phyloP scores from a whole-genome alignment of 2,329 filamentous ascomycete genomes.

The Berkeleyomyces basicola region DNA sequence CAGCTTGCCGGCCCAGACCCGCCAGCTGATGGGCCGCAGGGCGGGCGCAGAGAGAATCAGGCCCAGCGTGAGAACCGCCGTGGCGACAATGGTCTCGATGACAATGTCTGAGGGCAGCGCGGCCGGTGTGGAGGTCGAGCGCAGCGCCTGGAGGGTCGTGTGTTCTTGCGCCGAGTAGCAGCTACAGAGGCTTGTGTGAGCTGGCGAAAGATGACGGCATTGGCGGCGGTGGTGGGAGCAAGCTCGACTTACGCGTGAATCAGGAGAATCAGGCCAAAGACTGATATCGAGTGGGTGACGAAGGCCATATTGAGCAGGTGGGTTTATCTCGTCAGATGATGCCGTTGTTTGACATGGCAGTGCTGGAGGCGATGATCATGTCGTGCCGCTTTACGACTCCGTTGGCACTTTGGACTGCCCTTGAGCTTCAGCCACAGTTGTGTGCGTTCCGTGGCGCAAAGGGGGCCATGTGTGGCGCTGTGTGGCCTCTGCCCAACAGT shows the following conservation, averaged over 20 bases:
- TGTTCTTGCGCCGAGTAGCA: slow-evolving; percentile 96
- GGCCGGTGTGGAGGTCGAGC: slow-evolving; percentile 28
- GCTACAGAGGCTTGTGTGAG: slow-evolving; percentile 30
- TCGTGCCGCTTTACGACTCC: background rate
- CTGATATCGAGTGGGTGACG: slow-evolving; percentile 21
- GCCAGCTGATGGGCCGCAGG: slow-evolving; percentile 72
- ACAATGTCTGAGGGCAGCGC: slow-evolving; percentile 71
- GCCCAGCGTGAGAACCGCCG: slow-evolving; percentile 65
- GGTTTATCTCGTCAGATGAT: too few relatives aligned
- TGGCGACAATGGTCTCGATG: slow-evolving; percentile 67
- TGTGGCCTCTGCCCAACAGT: background rate
- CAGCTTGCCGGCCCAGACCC: slow-evolving; percentile 67
- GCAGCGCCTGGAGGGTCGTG: slow-evolving; percentile 50
- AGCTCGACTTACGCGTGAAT: slow-evolving; percentile 55
- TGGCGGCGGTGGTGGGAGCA: background rate
- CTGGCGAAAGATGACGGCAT: slow-evolving; percentile 2
- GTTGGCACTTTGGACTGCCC: background rate
- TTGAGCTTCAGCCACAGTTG: background rate
- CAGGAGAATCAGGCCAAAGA: slow-evolving; percentile 61
- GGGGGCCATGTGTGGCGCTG: background rate
- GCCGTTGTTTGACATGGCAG: background rate
- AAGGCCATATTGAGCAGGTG: slow-evolving; percentile 3
- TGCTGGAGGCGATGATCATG: background rate
- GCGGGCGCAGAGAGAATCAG: slow-evolving; percentile 63
- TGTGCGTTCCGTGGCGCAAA: background rate